Evolutionary conservation across 108 stramenopile genomes (phyloP), one percentile per base, ranked within the genome.

Genomic region (Aurantiochytrium sp.): DNA sequence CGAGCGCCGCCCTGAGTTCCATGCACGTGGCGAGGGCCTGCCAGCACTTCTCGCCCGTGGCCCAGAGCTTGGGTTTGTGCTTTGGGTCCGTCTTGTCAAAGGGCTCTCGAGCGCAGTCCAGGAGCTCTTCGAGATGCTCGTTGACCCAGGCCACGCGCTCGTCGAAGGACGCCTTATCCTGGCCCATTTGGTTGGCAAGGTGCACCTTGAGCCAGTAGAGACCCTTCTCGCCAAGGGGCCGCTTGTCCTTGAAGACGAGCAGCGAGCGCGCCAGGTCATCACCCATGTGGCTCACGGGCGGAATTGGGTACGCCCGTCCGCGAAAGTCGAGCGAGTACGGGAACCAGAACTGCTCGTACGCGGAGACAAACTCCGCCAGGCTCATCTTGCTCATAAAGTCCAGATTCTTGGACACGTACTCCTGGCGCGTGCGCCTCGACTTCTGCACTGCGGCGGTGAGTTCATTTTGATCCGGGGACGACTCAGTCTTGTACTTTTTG

Each of bases 301-400:
- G 98, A 0, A 99, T 92, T 15, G 99, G 99, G 88, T 99, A 97
- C 19, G 97, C 98, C 19, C 99, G 92, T 24, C 99, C 98, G 19
- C 99, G 93, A 89, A 99, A 99, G 90, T 99, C 99, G 86, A 99
- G 91, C 91, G 98, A 99, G 95, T 98, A 97, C 10, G 98, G 98
- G 87, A 98, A 99, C 92, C 95, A 99, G 42, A 99, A 94, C 45
- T 32, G 89, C 34, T 95, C 94, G 85, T 94, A 95, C 52, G 97
- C 93, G 89, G 91, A 86, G 90, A 97, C 97, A 87, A 95, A 90
- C 31, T 95, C 89, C 0, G 97, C 98, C 86, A 97, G 94, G 65
- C 92, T 90, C 39, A 98, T 69, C 90, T 97, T 98, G 36, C 97
- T 88, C 55, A 89, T 91, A 6, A 94, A 94, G 42, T 96, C 96